Evolutionary conservation across 129 eudicot genomes (phyloP).

Genomic region (Silybum marianum): DNA sequence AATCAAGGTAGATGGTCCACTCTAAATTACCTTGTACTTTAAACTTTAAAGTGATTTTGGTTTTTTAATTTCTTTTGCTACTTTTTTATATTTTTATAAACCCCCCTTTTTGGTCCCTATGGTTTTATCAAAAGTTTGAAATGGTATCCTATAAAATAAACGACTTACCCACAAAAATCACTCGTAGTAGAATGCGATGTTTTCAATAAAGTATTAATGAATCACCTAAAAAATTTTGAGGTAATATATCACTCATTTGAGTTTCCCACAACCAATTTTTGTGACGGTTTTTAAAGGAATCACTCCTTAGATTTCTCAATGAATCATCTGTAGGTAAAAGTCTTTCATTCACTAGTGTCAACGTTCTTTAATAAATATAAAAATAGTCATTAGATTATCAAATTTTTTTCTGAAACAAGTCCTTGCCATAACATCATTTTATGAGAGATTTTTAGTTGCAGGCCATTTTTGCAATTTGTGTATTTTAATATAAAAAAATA

Average conservation of each 20-base stretch:
- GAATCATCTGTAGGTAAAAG: too few relatives aligned
- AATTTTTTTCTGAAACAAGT: not conserved
- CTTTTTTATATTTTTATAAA: not conserved
- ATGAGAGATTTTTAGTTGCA: too few relatives aligned
- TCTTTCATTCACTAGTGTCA: not conserved
- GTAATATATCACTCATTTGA: too few relatives aligned
- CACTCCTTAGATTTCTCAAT: too few relatives aligned
- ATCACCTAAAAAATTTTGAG: too few relatives aligned
- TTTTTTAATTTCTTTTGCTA: not conserved
- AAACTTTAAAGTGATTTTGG: not conserved
- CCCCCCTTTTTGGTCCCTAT: not conserved
- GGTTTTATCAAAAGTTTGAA: not conserved
- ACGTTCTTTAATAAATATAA: not conserved
- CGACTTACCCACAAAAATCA: too few relatives aligned
- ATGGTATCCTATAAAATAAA: not conserved
- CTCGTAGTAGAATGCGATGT: too few relatives aligned
- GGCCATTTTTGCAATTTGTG: too few relatives aligned
- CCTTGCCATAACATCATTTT: not conserved
- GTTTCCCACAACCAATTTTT: too few relatives aligned
- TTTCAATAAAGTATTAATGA: too few relatives aligned
- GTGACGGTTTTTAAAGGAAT: too few relatives aligned
- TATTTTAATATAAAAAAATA: too few relatives aligned
- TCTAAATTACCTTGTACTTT: constrained; percentile 8
- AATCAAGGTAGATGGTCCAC: constrained; percentile 43
- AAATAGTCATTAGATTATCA: not conserved